Base-by-base conservation (phyloP, 2,329 filamentous ascomycete genomes). In the Beauveria sp. region DNA sequence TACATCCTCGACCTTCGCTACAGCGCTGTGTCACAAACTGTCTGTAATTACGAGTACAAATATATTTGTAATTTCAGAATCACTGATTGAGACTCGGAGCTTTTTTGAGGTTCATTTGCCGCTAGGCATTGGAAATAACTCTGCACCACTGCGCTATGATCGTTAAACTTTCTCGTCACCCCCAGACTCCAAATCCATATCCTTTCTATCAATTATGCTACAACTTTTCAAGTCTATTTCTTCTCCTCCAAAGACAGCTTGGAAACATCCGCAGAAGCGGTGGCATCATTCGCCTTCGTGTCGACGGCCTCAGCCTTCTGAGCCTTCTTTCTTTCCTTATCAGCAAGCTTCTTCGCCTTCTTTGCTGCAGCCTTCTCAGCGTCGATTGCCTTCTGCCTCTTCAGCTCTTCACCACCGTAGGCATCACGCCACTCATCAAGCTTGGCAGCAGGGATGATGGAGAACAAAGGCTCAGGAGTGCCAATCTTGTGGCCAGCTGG, bases 391-490 rank as follows among this genome's bases (percentile, higher is more conserved):
- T 88, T 88, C 66, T 89, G 86, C 69, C 89, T 88, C 69, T 87
- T 87, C 46, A 86, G 79, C 69, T 81, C 79, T 68, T 80, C 78
- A n/a, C 80, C 80, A 65, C 90, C 86, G 67, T 87, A 96, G 67
- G 84, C 82, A 65, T 88, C 84, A 62, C 88, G 86, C 92, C 92
- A 96, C 72, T 93, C 89, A 57, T 88, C 85, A 52, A 89, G 86
- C 78, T 93, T 93, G 73, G 90, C 87, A 10, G 87, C 81, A 65
- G 92, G 89, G 70, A 96, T 96, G 59, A 83, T 84, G n/a, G 84
- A 84, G 76, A 96, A 96, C 38, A 96, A 80, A 47, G 91, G 88
- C 65, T 85, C 83, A 0, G 92, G 86, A 70, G 88, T 88, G 67
- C 91, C 90, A 65, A 97, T 88, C 71, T 87, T 88, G 77, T 96